phyloP scores from a whole-genome alignment of 2,329 filamentous ascomycete species.

The Aspergillus puulaauensis region DNA sequence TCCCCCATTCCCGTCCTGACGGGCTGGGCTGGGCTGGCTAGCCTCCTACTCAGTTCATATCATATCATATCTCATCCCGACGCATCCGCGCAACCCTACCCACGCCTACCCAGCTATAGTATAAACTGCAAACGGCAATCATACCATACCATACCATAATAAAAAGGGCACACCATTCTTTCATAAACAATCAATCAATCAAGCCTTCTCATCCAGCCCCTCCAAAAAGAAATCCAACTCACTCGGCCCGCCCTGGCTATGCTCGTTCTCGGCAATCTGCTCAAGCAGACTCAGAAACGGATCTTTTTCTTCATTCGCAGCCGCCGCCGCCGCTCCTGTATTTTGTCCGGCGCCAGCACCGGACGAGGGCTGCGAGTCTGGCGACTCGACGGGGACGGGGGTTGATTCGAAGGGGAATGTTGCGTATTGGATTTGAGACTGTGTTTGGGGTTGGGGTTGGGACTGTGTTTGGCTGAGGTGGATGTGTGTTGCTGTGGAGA shows the following conservation, averaged over 20 bases:
- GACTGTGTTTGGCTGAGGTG: constrained; percentile 23
- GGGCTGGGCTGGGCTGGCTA: no score
- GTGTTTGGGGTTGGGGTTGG: constrained; percentile 28
- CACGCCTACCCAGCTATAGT: no score
- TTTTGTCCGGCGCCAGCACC: constrained; percentile 28
- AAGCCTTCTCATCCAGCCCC: constrained; percentile 15
- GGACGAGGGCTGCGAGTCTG: constrained; percentile 10
- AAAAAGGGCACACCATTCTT: no score
- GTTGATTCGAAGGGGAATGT: constrained; percentile 39
- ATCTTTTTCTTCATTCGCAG: constrained; percentile 67
- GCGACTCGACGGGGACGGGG: constrained; percentile 17
- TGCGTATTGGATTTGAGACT: constrained; percentile 25
- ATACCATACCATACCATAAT: no score
- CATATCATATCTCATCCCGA: no score
- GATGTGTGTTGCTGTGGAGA: constrained; percentile 18
- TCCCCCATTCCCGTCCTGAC: no score
- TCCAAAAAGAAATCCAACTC: constrained; percentile 77
- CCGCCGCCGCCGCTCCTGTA: constrained; percentile 33
- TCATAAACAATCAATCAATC: neutral
- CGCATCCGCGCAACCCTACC: no score
- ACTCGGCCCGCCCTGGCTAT: constrained; percentile 62
- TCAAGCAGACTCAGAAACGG: constrained; percentile 77
- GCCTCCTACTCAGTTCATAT: no score
- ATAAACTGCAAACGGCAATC: no score
- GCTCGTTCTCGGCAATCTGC: constrained; percentile 79